These are phyloP conservation scores for Eudorina sp. DNA, from an alignment of 139 green algal species.

Conservation along the genomic window DNA sequence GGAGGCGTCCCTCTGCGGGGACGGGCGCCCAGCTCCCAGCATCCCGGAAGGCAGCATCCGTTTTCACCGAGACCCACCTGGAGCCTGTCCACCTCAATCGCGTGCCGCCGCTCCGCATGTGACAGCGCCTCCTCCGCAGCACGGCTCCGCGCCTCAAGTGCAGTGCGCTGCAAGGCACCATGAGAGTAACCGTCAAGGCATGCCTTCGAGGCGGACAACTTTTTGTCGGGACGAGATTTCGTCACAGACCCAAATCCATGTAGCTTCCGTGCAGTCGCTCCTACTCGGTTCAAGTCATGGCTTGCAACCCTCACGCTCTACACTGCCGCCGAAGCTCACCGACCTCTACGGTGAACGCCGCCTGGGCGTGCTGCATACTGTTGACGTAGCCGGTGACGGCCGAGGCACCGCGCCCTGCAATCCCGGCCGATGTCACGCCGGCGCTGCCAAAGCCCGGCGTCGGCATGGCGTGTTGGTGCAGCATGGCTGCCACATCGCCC, in stretches of 20 bases:
- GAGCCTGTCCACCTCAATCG: conserved; percentile 36
- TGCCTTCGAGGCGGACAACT: too few relatives aligned
- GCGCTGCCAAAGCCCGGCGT: background rate
- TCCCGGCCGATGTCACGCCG: background rate
- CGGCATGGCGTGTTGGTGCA: background rate
- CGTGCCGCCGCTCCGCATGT: conserved; percentile 28
- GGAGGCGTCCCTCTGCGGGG: too few relatives aligned
- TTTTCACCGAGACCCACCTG: conserved; percentile 11
- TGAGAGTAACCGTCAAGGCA: too few relatives aligned
- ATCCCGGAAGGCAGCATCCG: too few relatives aligned
- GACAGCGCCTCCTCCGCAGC: conserved; percentile 41
- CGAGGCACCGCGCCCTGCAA: too few relatives aligned
- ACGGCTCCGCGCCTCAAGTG: conserved; percentile 28
- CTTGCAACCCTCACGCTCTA: too few relatives aligned
- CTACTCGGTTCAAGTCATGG: too few relatives aligned
- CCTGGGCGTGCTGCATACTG: conserved; percentile 33
- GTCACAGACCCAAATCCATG: too few relatives aligned
- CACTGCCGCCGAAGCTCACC: background rate
- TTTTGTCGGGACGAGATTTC: too few relatives aligned
- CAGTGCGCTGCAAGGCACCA: conserved; percentile 38
- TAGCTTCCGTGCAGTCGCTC: too few relatives aligned
- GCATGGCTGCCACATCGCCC: background rate
- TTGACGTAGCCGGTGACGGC: background rate
- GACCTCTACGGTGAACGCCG: conserved; percentile 22
- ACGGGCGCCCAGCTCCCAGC: too few relatives aligned